Conservation (phyloP, 768 basidiomycete species). For the Mycena alexandri region DNA sequence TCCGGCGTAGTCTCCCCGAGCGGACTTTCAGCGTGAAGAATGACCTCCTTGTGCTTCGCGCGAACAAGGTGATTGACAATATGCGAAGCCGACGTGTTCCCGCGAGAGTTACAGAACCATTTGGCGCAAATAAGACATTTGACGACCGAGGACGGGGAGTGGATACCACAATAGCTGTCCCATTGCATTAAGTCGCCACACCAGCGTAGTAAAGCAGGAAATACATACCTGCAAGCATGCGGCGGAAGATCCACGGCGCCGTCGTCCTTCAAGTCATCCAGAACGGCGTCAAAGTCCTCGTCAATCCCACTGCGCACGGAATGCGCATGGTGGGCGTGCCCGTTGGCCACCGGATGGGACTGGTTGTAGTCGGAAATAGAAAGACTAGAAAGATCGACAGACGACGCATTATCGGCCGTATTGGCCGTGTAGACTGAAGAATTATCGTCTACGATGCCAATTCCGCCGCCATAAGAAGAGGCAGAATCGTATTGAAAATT, state of each 20-base stretch:
- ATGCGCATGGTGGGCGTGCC: conserved; percentile 52
- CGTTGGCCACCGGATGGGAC: conserved; percentile 53
- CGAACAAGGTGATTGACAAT: conserved; percentile 99
- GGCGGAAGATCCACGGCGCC: conserved; percentile 83
- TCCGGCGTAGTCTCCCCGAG: conserved; percentile 98
- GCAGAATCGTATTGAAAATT: conserved; percentile 89
- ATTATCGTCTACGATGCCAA: conserved; percentile 81
- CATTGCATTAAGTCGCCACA: conserved; percentile 29
- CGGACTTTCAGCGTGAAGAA: conserved; percentile 94
- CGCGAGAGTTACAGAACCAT: conserved; percentile 99
- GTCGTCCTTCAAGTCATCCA: conserved; percentile 92
- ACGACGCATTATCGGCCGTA: conserved; percentile 69
- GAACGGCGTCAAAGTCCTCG: conserved; percentile 90
- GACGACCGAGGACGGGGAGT: conserved; percentile 96
- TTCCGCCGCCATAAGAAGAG: conserved; percentile 79
- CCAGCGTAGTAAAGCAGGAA: conserved; percentile 10
- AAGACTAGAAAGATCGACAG: conserved; percentile 75
- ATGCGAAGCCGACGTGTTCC: conserved; percentile 97
- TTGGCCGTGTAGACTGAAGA: conserved; percentile 85
- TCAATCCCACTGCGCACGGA: conserved; percentile 59
- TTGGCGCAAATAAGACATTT: conserved; percentile 93
- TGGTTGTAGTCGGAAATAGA: conserved; percentile 75
- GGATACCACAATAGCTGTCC: conserved; percentile 95
- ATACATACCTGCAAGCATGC: conserved; percentile 93
- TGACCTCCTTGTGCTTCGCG: conserved; percentile 99